Evolutionary conservation across 139 green algal genomes (phyloP).

Genomic region (Chlamydomonas sp.): DNA sequence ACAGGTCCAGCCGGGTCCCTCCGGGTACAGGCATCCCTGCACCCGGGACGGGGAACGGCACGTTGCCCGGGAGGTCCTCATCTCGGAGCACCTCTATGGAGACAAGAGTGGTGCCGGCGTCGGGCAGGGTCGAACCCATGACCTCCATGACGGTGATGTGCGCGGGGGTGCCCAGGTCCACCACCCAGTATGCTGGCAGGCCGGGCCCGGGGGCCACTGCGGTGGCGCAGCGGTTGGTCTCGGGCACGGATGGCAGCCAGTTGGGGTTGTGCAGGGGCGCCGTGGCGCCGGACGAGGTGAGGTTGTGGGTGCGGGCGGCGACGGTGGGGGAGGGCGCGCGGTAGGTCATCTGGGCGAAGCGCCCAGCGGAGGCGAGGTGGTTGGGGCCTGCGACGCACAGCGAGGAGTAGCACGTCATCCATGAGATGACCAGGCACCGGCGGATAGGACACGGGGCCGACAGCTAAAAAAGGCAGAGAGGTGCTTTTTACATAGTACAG

Average conservation of each 20-base stretch:
- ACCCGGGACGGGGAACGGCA: no score
- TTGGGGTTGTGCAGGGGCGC: conserved; percentile 12
- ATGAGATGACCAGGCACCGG: no score
- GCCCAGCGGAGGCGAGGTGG: conserved; percentile 4
- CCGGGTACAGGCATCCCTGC: no score
- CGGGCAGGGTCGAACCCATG: not conserved
- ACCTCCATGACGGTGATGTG: conserved; percentile 17
- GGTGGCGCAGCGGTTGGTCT: not conserved
- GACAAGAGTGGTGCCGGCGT: not conserved
- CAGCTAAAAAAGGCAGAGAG: no score
- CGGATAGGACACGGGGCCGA: no score
- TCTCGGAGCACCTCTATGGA: no score
- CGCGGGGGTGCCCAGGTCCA: not conserved
- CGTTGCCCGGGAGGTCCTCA: no score
- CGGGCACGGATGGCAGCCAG: not conserved
- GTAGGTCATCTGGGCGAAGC: not conserved
- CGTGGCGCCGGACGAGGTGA: not conserved
- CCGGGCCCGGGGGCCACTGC: no score
- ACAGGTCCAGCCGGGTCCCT: no score
- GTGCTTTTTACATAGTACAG: no score
- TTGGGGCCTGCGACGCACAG: not conserved
- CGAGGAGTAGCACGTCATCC: not conserved
- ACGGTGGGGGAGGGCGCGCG: no score
- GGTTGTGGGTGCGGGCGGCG: not conserved
- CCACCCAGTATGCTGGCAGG: not conserved